Conservation (phyloP, 768 basidiomycete species). For the Mycena crocata region DNA sequence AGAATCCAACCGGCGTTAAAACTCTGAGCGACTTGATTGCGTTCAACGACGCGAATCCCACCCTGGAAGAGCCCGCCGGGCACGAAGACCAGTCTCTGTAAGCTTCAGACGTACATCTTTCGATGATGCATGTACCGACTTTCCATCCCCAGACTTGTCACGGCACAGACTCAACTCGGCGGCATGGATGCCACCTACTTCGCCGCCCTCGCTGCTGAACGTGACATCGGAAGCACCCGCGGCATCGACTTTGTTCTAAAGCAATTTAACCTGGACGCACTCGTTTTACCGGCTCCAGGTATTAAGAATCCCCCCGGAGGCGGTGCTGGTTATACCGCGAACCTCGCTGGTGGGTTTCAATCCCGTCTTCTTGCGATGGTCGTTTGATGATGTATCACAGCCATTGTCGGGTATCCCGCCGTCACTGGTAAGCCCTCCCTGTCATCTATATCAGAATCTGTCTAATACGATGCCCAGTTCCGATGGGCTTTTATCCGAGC, state of each 20-base stretch:
- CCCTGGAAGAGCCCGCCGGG: slow-evolving; percentile 58
- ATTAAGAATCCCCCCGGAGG: slow-evolving; percentile 29
- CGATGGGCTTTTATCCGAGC: not conserved
- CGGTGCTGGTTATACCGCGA: slow-evolving; percentile 10
- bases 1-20: slow-evolving; percentile 68
- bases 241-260: slow-evolving; percentile 67
- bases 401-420: slow-evolving; percentile 74
- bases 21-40: slow-evolving; percentile 66
- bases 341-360: slow-evolving; percentile 39
- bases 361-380: too few species aligned
- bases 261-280: slow-evolving; percentile 58
- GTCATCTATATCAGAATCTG: not conserved
- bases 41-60: slow-evolving; percentile 65
- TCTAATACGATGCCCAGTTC: not conserved
- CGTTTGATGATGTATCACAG: too few species aligned
- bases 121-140: not conserved
- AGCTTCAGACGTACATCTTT: slow-evolving; percentile 29
- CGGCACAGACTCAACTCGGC: not conserved
- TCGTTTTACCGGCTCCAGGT: slow-evolving; percentile 56
- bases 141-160: not conserved
- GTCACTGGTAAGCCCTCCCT: slow-evolving; percentile 58
- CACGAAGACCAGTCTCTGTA: slow-evolving; percentile 53
- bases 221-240: slow-evolving; percentile 57
- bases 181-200: not conserved
- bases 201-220: slow-evolving; percentile 35